Conservation (phyloP, 768 basidiomycete species). For the Boletus tylopilopsis region DNA sequence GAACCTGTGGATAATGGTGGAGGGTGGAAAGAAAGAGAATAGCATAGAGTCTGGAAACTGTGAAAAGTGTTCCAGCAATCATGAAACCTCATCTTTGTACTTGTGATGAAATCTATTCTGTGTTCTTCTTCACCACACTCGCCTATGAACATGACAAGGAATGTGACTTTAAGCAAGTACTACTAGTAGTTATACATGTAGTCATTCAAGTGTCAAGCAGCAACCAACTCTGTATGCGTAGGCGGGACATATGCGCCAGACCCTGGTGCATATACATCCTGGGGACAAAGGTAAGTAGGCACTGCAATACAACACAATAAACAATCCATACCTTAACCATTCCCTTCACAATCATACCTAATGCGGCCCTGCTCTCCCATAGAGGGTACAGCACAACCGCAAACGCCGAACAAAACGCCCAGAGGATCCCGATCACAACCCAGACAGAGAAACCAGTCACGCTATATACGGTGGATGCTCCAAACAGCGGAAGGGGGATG, state of each 20-base stretch:
- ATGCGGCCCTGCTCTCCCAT: slow-evolving; percentile 73
- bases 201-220: neutral
- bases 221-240: neutral
- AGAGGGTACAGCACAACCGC: slow-evolving; percentile 82
- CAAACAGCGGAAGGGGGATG: slow-evolving; percentile 86
- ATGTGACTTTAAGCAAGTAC: neutral
- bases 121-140: too few species aligned
- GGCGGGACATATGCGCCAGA: slow-evolving; percentile 36
- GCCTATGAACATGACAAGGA: too few species aligned
- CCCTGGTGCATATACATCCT: slow-evolving; percentile 42
- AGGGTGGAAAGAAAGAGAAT: too few species aligned
- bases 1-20: too few species aligned
- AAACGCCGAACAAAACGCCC: slow-evolving; percentile 76
- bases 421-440: slow-evolving; percentile 79
- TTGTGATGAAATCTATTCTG: too few species aligned
- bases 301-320: neutral
- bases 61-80: too few species aligned
- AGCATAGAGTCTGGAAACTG: too few species aligned
- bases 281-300: neutral
- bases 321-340: slow-evolving; percentile 52
- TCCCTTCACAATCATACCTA: slow-evolving; percentile 56
- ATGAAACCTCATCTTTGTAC: too few species aligned
- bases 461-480: slow-evolving; percentile 68
- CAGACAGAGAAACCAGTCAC: slow-evolving; percentile 67
- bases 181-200: too few species aligned